A percentile compares a stretch with the other conserved stretches of the same genome.
Evolutionary conservation across 306 rosid species (phyloP).

Genomic region (Quercus parvula): DNA sequence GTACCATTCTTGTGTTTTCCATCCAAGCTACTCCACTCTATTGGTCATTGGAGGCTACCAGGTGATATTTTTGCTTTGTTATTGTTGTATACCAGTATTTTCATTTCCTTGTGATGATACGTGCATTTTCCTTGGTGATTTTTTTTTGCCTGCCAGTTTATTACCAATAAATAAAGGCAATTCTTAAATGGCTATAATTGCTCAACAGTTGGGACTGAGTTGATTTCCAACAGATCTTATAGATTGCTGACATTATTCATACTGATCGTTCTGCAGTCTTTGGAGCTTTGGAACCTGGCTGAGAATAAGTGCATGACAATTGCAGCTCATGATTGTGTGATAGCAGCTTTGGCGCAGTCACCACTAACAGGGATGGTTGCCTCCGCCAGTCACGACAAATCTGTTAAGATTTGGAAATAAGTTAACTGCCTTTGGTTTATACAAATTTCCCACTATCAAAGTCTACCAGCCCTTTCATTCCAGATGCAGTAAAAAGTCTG

Average conservation of each 20-base stretch:
- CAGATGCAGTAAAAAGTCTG: constrained; percentile 14
- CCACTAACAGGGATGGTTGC: constrained; percentile 83
- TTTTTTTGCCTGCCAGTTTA: not conserved
- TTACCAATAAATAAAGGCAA: not conserved
- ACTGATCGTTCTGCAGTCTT: constrained; percentile 51
- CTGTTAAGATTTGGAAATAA: constrained; percentile 89
- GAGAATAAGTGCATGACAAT: constrained; percentile 79
- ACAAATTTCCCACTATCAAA: constrained; percentile 17
- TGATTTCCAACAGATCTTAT: constrained; percentile 1
- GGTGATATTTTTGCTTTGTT: constrained; percentile 40
- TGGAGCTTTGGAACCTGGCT: constrained; percentile 87
- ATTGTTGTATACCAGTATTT: not conserved
- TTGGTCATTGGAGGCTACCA: constrained; percentile 91
- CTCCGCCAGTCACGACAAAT: constrained; percentile 83
- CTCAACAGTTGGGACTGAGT: not conserved
- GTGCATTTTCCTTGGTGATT: not conserved
- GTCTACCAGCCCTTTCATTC: constrained; percentile 21
- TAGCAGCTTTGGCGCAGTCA: constrained; percentile 84
- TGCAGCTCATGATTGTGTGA: constrained; percentile 69
- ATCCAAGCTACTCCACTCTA: constrained; percentile 79
- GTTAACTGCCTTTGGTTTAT: constrained; percentile 11
- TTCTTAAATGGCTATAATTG: not conserved
- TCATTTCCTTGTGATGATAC: not conserved
- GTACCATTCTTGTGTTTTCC: constrained; percentile 78
- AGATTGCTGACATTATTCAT: constrained; percentile 17